These are phyloP conservation scores for Talaromyces sp. DNA, from an alignment of 2,329 filamentous ascomycete species.

Conservation along the genomic window DNA sequence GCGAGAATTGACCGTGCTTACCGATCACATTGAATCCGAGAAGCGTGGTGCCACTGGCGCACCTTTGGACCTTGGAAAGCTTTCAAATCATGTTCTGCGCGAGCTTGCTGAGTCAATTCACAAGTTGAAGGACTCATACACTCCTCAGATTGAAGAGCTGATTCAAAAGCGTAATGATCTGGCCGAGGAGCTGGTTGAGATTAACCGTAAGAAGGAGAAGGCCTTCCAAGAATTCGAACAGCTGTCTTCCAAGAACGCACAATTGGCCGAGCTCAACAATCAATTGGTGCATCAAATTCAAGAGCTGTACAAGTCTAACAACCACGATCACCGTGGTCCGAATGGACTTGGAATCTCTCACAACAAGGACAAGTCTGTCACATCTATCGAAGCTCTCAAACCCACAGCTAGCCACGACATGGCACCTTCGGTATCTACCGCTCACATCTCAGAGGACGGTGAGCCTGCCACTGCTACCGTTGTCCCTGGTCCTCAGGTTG, in stretches of 20 bases:
- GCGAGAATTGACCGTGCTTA: slow-evolving; percentile 84
- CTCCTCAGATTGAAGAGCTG: slow-evolving; percentile 77
- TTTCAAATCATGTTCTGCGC: slow-evolving; percentile 64
- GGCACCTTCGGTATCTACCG: slow-evolving; percentile 60
- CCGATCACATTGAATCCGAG: slow-evolving; percentile 81
- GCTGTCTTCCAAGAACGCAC: slow-evolving; percentile 88
- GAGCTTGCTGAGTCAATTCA: slow-evolving; percentile 66
- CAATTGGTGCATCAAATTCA: slow-evolving; percentile 94
- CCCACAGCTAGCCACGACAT: slow-evolving; percentile 50
- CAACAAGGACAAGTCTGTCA: slow-evolving; percentile 54
- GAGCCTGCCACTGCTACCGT: slow-evolving; percentile 61
- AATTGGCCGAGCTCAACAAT: slow-evolving; percentile 93
- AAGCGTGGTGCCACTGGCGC: slow-evolving; percentile 79
- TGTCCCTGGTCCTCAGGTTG: slow-evolving; percentile 79
- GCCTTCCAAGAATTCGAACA: slow-evolving; percentile 95
- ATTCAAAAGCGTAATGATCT: slow-evolving; percentile 84
- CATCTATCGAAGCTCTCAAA: slow-evolving; percentile 49
- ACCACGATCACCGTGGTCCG: slow-evolving; percentile 37
- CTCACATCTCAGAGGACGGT: slow-evolving; percentile 64
- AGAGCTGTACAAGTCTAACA: slow-evolving; percentile 79
- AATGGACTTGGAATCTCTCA: slow-evolving; percentile 66
- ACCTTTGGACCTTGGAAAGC: slow-evolving; percentile 74
- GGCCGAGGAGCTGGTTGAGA: slow-evolving; percentile 79
- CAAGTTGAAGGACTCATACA: slow-evolving; percentile 78
- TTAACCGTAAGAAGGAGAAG: slow-evolving; percentile 85